These are phyloP conservation scores for Vicia faba DNA, from an alignment of 306 rosid genomes.

Conservation along the genomic window DNA sequence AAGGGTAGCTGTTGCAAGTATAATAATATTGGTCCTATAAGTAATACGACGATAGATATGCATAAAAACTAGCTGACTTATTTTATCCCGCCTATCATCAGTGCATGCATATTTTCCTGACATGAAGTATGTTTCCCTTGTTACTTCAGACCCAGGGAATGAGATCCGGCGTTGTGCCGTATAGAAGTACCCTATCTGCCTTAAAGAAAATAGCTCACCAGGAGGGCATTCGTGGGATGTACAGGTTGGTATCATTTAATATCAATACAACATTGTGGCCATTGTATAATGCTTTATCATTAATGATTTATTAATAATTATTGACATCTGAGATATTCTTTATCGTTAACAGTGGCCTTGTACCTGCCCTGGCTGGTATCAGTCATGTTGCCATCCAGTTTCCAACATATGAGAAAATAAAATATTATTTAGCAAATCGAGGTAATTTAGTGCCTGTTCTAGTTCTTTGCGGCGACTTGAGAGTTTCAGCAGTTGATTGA, in stretches of 20 bases:
- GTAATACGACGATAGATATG: background rate
- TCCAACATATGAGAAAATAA: conserved; percentile 80
- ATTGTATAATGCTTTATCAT: conserved; percentile 16
- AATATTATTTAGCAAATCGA: conserved; percentile 62
- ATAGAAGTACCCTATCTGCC: conserved; percentile 71
- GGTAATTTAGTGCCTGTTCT: conserved; percentile 47
- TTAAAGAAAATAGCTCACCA: conserved; percentile 81
- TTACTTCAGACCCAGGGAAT: conserved; percentile 78
- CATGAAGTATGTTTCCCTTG: conserved; percentile 33
- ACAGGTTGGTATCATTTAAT: conserved; percentile 57
- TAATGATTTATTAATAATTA: background rate
- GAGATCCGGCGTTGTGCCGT: conserved; percentile 72
- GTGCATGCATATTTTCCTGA: conserved; percentile 11
- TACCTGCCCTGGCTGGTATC: conserved; percentile 91
- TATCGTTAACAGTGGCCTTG: conserved; percentile 67
- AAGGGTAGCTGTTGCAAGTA: background rate
- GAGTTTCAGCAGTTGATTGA: conserved; percentile 30
- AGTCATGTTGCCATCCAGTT: conserved; percentile 94
- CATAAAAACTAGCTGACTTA: background rate
- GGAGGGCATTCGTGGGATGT: conserved; percentile 90
- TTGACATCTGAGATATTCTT: conserved; percentile 23
- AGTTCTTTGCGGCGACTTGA: background rate
- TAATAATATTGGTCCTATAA: conserved; percentile 12
- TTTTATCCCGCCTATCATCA: conserved; percentile 8
- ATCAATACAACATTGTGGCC: conserved; percentile 4